Conservation (phyloP, 768 basidiomycete genomes). For the Amanita exitialis region DNA sequence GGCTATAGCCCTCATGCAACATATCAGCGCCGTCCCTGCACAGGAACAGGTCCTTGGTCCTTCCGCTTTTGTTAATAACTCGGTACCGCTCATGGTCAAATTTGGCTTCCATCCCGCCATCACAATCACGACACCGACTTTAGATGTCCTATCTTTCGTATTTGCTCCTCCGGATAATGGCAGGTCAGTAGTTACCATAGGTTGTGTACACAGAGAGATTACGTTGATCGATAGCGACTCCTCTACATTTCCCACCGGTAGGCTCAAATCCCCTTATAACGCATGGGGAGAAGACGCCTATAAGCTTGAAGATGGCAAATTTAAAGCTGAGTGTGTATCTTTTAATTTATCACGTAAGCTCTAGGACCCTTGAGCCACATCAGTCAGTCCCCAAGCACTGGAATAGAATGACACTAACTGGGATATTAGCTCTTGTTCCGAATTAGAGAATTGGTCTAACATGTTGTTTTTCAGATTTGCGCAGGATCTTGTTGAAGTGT, state of each 20-base stretch:
- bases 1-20: conserved; percentile 12
- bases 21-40: conserved; percentile 19
- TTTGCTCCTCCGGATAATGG: conserved; percentile 63
- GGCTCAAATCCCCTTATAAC: conserved; percentile 41
- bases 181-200: conserved; percentile 34
- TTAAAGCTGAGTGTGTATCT: conserved; percentile 73
- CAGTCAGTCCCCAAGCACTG: background rate
- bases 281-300: conserved; percentile 69
- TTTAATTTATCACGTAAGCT: conserved; percentile 18
- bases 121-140: conserved; percentile 49
- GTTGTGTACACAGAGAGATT: conserved; percentile 65
- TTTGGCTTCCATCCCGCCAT: conserved; percentile 43
- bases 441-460: conserved; percentile 11
- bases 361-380: conserved; percentile 16
- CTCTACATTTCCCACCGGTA: conserved; percentile 22
- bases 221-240: conserved; percentile 28
- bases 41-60: conserved; percentile 17
- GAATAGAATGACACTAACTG: conserved; percentile 5
- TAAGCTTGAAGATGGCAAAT: conserved; percentile 61
- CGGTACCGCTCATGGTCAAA: conserved; percentile 31
- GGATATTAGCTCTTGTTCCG: conserved; percentile 6
- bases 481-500: conserved; percentile 89
- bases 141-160: conserved; percentile 59
- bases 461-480: conserved; percentile 56
- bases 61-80: conserved; percentile 11